Evolutionary conservation across 2,329 filamentous ascomycete genomes (phyloP), one percentile per base, ranked within the genome.

Genomic region (Didymella pomorum): DNA sequence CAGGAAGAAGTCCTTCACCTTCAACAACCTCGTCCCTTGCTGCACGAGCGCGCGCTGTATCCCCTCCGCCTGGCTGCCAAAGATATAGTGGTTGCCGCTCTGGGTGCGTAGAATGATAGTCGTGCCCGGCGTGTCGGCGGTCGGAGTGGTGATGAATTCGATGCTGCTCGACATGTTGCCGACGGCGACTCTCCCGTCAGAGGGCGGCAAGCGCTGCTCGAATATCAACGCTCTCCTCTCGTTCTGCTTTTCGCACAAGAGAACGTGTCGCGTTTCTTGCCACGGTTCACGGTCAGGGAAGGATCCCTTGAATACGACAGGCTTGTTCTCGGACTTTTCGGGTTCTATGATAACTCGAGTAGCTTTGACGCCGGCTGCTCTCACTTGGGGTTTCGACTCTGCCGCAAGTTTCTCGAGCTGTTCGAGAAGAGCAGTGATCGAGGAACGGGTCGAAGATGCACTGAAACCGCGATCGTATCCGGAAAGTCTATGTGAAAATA

Each of bases 111-210:
- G 81, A 35, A 92, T 74, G 29, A 98, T 76, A 48, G 86, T 85
- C 2, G 92, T 91, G 52, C 94, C 94, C 1, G 89, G 86, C 20
- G 93, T 97, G 78, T 99, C 95, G 58, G 89, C 89, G 65, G 94
- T 95, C 14, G 94, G 94, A 58, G 90, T 90, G 18, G 89, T 90
- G 61, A 94, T 76, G 68, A 98, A 79, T 75, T 96, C 89, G 56
- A 93, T 82, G 69, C 82, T 87, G 73, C 84, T 89, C 67, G 88
- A 84, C 93, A 97, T 97, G 46, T 41, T 56, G 54, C 41, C 37
- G 14, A 43, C 16, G 1, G 28, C 18, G 14, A 48, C 37, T 16
- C 12, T 46, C 21, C 37, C 47, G 12, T 52, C 28, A 35, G 12
- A 21, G 8, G 43, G 49, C 10, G 41, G 41, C 41, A 5, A 12